Evolutionary conservation across 495 filamentous ascomycete species (phyloP).

Genomic region (Talaromyces proteolyticus): DNA sequence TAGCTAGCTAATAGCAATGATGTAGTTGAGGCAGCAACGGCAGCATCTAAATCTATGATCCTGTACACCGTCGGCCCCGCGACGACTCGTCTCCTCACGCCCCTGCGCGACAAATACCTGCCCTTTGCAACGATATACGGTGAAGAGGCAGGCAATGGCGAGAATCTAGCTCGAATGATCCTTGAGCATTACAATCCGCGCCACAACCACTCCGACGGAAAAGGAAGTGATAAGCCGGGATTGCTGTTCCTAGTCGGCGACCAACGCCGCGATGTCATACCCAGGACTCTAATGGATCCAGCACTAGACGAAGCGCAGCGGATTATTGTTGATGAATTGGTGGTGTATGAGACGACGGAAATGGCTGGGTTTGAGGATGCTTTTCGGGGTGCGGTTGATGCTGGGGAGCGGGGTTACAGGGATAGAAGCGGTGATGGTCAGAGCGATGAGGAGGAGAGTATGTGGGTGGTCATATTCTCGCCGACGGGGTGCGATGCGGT

Average conservation of each 20-base stretch:
- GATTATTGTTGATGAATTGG: slow-evolving; percentile 67
- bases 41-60: slow-evolving; percentile 45
- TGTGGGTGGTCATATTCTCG: slow-evolving; percentile 94
- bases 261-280: slow-evolving; percentile 81
- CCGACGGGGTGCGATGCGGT: slow-evolving; percentile 82
- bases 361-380: slow-evolving; percentile 64
- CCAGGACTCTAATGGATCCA: slow-evolving; percentile 60
- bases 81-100: slow-evolving; percentile 65
- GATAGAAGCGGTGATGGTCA: too few relatives aligned
- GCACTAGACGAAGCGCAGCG: slow-evolving; percentile 28
- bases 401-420: too few relatives aligned
- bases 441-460: slow-evolving; percentile 13
- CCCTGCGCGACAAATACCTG: slow-evolving; percentile 40
- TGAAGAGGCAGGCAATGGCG: slow-evolving; percentile 74
- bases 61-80: slow-evolving; percentile 93
- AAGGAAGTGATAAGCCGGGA: slow-evolving; percentile 43
- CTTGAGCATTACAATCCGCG: slow-evolving; percentile 58
- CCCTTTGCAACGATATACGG: slow-evolving; percentile 58
- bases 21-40: slow-evolving; percentile 7
- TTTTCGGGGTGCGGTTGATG: slow-evolving; percentile 46
- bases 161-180: slow-evolving; percentile 70
- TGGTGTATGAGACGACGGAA: slow-evolving; percentile 81
- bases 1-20: neutral
- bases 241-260: slow-evolving; percentile 87
- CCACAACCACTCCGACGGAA: slow-evolving; percentile 6